Evolutionary conservation across 331 rosid species (phyloP).

Genomic region (Arachis monticola): DNA sequence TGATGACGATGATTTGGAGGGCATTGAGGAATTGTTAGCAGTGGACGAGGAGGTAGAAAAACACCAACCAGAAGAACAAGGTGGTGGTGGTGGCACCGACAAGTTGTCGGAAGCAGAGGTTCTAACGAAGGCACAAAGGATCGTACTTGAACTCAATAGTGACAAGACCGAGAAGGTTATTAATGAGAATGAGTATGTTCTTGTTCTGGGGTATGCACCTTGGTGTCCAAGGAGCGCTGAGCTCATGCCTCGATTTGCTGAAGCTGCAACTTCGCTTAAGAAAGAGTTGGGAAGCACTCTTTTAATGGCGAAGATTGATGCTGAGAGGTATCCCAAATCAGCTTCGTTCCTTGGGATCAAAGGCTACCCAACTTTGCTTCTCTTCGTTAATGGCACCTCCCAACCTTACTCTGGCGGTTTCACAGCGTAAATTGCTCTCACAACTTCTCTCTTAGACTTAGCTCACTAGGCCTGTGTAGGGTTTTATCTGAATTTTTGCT

Average conservation of each 20-base stretch:
- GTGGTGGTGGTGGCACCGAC: conserved; percentile 14
- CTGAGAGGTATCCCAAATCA: conserved; percentile 74
- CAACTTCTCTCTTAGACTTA: conserved; percentile 2
- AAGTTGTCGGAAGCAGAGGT: conserved; percentile 82
- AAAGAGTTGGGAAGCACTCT: conserved; percentile 69
- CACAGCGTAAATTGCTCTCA: conserved; percentile 62
- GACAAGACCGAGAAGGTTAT: conserved; percentile 70
- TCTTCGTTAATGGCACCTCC: conserved; percentile 87
- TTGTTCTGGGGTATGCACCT: conserved; percentile 91
- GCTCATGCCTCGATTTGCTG: conserved; percentile 93
- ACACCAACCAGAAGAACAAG: conserved; percentile 35
- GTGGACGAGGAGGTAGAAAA: conserved; percentile 71
- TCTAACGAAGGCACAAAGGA: conserved; percentile 82
- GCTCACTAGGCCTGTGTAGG: not conserved
- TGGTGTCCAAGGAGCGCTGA: conserved; percentile 99
- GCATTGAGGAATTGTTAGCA: conserved; percentile 69
- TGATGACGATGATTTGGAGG: conserved; percentile 55
- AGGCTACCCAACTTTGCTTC: conserved; percentile 88
- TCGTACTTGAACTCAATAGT: conserved; percentile 76
- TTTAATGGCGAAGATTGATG: conserved; percentile 89
- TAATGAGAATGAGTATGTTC: conserved; percentile 69
- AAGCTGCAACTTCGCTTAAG: conserved; percentile 72
- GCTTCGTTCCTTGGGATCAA: conserved; percentile 77
- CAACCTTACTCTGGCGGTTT: conserved; percentile 85
- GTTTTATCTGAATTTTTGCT: not conserved